Evolutionary conservation across 1,284 basidiomycete species (phyloP), one percentile per base, ranked within the genome.

Genomic region (Inonotus hispidus): DNA sequence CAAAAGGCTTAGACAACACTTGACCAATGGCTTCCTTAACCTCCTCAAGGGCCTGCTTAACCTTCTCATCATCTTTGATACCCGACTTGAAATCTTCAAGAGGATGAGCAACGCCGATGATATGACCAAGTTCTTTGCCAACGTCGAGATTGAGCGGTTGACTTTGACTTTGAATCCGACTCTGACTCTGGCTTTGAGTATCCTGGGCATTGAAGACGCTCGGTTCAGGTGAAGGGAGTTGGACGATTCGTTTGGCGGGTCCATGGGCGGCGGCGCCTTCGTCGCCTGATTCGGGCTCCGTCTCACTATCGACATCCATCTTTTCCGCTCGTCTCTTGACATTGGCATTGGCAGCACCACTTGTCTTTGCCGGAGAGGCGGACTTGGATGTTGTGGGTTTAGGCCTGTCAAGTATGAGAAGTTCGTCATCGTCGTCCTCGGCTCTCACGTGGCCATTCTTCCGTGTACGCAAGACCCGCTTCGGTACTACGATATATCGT

Each of bases 31-130:
- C 87, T 16, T 71, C 77, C 11, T 78, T 83, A 35, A 95, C 71
- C 72, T 95, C 92, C 68, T 88, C 82, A 10, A 93, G 87, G 0
- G 90, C 90, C 72, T 95, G 93, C 25, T 80, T 83, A 53, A 93
- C 90, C 16, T 92, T 74, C 70, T 93, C 91, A 0, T 90, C 90
- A 55, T 81, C 78, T 45, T 79, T 77, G 19, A 90, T 74, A 66
- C 92, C 87, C 66, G 79, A 76, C 64, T 76, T 75, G 73, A 95
- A 95, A 73, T 95, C 93, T 55, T 76, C 77, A 45, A 95, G 75
- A 1, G 93, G 92, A 64, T 79, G 77, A 1, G 85, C 82, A 56
- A 79, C 81, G n/a, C 90, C 88, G 46, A 95, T 82, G 55, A 91
- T 88, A 47, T 85, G 75, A 6, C 85, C 85, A 0, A 74, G 72